Evolutionary conservation across 192 early-diverging fungal species (phyloP).

Genomic region (Martensiomyces pterosporus): DNA sequence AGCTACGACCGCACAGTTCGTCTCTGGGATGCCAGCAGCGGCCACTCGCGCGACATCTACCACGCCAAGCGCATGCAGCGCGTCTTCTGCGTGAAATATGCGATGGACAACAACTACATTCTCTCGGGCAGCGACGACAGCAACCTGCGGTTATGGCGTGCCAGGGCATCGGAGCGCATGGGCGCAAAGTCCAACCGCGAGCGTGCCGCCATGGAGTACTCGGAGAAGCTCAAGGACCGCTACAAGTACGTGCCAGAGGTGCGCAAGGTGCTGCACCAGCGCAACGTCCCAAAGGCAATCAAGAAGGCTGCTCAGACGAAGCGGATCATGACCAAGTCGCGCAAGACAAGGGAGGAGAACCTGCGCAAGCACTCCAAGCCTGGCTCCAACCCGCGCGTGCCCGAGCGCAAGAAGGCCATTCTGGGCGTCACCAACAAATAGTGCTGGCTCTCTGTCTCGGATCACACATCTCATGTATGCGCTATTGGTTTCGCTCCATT

Average conservation of each 20-base stretch:
- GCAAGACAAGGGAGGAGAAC: slow-evolving; percentile 88
- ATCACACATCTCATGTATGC: no score
- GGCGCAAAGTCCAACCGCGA: slow-evolving; percentile 74
- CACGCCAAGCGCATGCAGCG: slow-evolving; percentile 99
- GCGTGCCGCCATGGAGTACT: slow-evolving; percentile 72
- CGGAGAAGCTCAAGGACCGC: slow-evolving; percentile 85
- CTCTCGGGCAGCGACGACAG: slow-evolving; percentile 96
- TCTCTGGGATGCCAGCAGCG: slow-evolving; percentile 74
- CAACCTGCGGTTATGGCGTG: slow-evolving; percentile 97
- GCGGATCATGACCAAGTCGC: slow-evolving; percentile 72
- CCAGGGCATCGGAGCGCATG: slow-evolving; percentile 82
- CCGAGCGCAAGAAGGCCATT: slow-evolving; percentile 70
- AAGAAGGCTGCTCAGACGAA: slow-evolving; percentile 76
- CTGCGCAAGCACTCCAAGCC: slow-evolving; percentile 77
- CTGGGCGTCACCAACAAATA: slow-evolving; percentile 56
- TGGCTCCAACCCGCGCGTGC: slow-evolving; percentile 52
- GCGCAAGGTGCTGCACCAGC: slow-evolving; percentile 79
- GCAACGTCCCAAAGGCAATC: slow-evolving; percentile 81
- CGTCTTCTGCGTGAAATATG: slow-evolving; percentile 87
- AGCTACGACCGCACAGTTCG: slow-evolving; percentile 93
- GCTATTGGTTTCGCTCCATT: no score
- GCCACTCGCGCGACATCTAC: slow-evolving; percentile 89
- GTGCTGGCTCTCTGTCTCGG: no score
- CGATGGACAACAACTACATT: slow-evolving; percentile 93
- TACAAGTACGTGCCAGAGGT: slow-evolving; percentile 91